Evolutionary conservation across 2,329 filamentous ascomycete genomes (phyloP).

Genomic region (Sporothrix euskadiensis): DNA sequence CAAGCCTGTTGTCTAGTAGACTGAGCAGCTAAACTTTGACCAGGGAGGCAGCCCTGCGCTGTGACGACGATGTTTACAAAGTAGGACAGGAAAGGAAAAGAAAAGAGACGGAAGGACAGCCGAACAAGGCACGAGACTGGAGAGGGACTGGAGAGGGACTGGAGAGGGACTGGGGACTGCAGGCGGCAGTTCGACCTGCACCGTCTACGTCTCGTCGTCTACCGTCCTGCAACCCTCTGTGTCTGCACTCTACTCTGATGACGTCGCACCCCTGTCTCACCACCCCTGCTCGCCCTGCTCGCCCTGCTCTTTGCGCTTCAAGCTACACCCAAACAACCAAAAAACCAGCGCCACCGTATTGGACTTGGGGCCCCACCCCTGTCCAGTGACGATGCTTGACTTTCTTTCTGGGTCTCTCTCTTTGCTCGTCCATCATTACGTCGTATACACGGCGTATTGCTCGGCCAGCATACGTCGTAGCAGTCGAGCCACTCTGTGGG

Average conservation of each 20-base stretch:
- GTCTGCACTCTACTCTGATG: conserved; percentile 10
- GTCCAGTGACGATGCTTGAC: conserved; percentile 18
- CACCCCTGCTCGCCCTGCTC: conserved; percentile 24
- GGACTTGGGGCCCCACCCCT: background rate
- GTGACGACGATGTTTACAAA: background rate
- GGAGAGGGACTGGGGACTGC: background rate
- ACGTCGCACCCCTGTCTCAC: conserved; percentile 26
- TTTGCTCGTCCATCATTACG: background rate
- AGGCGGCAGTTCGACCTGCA: background rate
- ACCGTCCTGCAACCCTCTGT: background rate
- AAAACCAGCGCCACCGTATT: conserved; percentile 4
- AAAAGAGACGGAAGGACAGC: background rate
- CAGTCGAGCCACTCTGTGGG: background rate
- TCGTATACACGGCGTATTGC: background rate
- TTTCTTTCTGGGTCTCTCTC: background rate
- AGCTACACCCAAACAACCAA: conserved; percentile 12
- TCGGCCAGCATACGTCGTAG: background rate
- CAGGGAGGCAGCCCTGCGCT: conserved; percentile 15
- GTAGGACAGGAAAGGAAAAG: background rate
- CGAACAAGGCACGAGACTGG: conserved; percentile 4
- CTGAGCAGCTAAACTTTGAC: background rate
- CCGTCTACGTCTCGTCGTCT: background rate
- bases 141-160: background rate
- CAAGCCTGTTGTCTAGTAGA: background rate
- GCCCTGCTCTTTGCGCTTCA: background rate